Conservation (phyloP, 352 stramenopile species). For the Phytophthora cactorum region DNA sequence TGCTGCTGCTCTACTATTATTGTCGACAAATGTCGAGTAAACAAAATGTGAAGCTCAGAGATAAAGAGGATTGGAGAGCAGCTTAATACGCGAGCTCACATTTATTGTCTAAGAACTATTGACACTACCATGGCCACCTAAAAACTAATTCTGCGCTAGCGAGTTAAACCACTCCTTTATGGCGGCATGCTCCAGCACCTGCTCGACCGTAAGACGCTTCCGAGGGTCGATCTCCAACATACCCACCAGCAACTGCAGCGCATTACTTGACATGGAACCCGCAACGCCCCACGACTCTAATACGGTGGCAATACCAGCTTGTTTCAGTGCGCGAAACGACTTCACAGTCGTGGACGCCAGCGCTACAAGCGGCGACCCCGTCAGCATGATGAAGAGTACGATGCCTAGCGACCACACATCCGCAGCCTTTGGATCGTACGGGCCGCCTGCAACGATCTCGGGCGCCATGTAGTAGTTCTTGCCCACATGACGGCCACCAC, state of each 20-base stretch:
- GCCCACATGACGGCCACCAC: conserved; percentile 35
- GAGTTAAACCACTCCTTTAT: conserved; percentile 18
- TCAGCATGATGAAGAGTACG: conserved; percentile 21
- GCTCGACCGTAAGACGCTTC: conserved; percentile 32
- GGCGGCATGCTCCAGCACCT: conserved; percentile 27
- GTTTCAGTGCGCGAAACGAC: conserved; percentile 38
- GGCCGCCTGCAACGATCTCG: conserved; percentile 39
- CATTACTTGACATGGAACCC: conserved; percentile 15
- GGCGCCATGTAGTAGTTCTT: conserved; percentile 69
- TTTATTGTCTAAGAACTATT: no score
- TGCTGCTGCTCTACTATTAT: no score
- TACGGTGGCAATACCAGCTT: conserved; percentile 30
- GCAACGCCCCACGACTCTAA: conserved; percentile 41
- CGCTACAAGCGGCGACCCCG: conserved; percentile 45
- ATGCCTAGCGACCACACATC: conserved; percentile 21
- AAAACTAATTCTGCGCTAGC: conserved; percentile 6
- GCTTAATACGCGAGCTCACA: no score
- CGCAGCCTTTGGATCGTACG: conserved; percentile 47
- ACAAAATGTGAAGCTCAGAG: no score
- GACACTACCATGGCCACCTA: no score
- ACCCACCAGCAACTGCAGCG: conserved; percentile 28
- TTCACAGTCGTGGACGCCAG: conserved; percentile 36
- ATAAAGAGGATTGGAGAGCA: no score
- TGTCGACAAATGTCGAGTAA: no score
- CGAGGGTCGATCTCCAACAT: conserved; percentile 38